Evolutionary conservation across 1,139 yeast species (phyloP), one percentile per base, ranked within the genome.

Genomic region (Kodamaea fungicola): DNA sequence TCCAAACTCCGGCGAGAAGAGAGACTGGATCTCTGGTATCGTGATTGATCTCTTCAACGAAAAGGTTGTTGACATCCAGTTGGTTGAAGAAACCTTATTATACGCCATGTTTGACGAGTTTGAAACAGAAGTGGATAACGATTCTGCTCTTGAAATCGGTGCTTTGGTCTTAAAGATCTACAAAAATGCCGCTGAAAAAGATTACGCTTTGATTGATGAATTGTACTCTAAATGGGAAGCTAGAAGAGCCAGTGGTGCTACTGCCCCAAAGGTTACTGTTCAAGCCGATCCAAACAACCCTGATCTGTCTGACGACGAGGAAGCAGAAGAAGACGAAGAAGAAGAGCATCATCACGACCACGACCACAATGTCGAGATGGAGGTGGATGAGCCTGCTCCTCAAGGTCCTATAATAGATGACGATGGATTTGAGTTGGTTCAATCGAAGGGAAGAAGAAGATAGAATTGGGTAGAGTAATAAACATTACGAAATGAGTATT

Each of bases 21-120:
- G 99, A 34, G 53, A 49, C 39, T 49, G 53, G 53, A 45, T 49
- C 33, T 42, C 46, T n/a, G 53, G 51, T 8, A 36, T 49, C 8
- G 46, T 49, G 29, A 42, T 49, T 9, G 53, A 89, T 30, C 68
- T 89, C 39, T 92, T 90, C 54, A 76, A 73, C 34, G 83, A 74
- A 37, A 72, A 64, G 37, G 63, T 71, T 8, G 86, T 90, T 7
- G 97, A 89, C 52, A 70, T 83, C 6, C 83, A 79, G 38, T 76
- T 84, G 45, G 76, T 92, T 22, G 97, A 92, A 61, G 96, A 86
- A 57, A 79, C 96, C 7, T 64, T 92, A 43, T 65, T 86, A 34
- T 85, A 85, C 53, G 94, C 95, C 29, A 87, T 92, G 96, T 79
- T 82, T 45, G 98, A 92, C 61, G 99, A 92, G 59, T 92, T 92